A percentile compares a stretch with the other conserved stretches of the same genome.
phyloP scores from a whole-genome alignment of 495 filamentous ascomycete genomes.

The Penicillium paradoxum region DNA sequence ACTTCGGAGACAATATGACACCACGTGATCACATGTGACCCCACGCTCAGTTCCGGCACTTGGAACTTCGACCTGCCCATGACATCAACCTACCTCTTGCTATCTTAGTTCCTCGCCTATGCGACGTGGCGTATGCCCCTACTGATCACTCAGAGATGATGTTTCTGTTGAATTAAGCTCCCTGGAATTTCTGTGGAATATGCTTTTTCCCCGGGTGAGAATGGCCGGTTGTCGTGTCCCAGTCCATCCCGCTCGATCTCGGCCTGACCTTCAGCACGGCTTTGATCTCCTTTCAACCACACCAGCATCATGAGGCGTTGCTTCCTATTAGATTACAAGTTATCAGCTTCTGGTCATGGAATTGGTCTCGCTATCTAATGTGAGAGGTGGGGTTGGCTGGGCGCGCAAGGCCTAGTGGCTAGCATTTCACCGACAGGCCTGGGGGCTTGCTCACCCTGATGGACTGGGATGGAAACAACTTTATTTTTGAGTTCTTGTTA shows the following conservation, averaged over 20 bases:
- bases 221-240: background rate
- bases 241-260: slow-evolving; percentile 9
- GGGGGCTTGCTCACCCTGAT: background rate
- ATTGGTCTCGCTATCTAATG: background rate
- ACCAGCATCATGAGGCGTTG: background rate
- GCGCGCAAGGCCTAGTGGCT: slow-evolving; percentile 3
- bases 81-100: slow-evolving; percentile 6
- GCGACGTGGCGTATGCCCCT: background rate
- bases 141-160: background rate
- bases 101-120: background rate
- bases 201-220: background rate
- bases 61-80: slow-evolving; percentile 3
- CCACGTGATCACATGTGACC: slow-evolving; percentile 6
- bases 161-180: background rate
- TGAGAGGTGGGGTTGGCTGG: background rate
- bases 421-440: background rate
- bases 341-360: background rate
- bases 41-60: slow-evolving; percentile 2
- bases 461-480: background rate
- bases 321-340: background rate
- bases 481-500: background rate
- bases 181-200: background rate
- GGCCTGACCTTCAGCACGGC: slow-evolving; percentile 2
- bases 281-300: background rate
- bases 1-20: background rate